Conservation (phyloP, 768 basidiomycete genomes). For the Phallus indusiatus region DNA sequence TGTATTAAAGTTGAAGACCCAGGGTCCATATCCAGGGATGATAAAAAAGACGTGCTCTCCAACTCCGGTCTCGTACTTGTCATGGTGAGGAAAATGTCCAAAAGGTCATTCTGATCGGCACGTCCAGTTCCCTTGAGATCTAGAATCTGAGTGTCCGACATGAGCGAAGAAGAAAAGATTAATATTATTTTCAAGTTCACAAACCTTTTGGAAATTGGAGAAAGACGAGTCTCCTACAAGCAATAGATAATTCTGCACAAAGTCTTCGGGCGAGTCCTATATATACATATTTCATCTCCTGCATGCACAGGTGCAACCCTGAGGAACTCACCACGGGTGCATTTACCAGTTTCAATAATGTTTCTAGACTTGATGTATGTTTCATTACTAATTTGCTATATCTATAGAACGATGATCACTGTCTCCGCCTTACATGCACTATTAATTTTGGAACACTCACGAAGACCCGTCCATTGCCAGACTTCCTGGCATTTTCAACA, state of each 20-base stretch:
- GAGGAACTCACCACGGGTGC: slow-evolving; percentile 67
- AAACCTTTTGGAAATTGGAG: slow-evolving; percentile 95
- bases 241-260: slow-evolving; percentile 91
- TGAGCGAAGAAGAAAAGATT: neutral
- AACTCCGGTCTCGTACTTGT: slow-evolving; percentile 90
- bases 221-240: slow-evolving; percentile 92
- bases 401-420: slow-evolving; percentile 31
- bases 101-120: slow-evolving; percentile 74
- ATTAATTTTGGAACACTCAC: neutral
- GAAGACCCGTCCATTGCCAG: slow-evolving; percentile 34
- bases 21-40: slow-evolving; percentile 94
- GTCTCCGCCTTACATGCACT: slow-evolving; percentile 4
- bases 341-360: slow-evolving; percentile 89
- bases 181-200: slow-evolving; percentile 8
- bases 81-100: slow-evolving; percentile 85
- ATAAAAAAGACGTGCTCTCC: slow-evolving; percentile 84
- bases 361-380: slow-evolving; percentile 74
- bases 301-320: neutral
- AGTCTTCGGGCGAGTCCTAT: slow-evolving; percentile 86
- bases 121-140: slow-evolving; percentile 92
- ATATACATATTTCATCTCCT: neutral
- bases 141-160: slow-evolving; percentile 50
- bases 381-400: slow-evolving; percentile 79
- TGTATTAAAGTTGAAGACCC: slow-evolving; percentile 35
- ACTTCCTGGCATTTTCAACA: slow-evolving; percentile 76